Base-by-base conservation (phyloP, 202 grass and related monocot species). In the Panicum virgatum region DNA sequence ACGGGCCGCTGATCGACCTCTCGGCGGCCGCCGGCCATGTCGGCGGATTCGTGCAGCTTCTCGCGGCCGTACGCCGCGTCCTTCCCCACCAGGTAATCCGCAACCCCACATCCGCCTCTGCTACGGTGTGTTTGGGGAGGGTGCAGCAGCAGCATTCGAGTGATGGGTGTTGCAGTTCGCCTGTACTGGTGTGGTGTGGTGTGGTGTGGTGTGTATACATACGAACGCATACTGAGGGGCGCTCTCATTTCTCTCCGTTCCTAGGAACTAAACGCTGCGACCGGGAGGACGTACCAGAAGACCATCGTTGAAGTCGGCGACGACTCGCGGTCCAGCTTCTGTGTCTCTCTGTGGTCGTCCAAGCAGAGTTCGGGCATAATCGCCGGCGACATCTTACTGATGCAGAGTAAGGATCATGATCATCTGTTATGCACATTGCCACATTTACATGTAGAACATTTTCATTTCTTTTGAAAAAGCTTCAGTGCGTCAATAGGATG, bases 1-100 rank as follows among this genome's bases (percentile, higher is more conserved):
- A 94, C 88, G 91, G 91, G 1, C 91, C 91, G 27, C 88, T 94
- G 44, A 75, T 91, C 86, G 91, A 94, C 72, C 88, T 94, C 53
- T 86, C 86, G 25, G 78, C 60, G 36, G 91, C 88, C 57, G 76
- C 70, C 72, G 65, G 83, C 19, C 88, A 94, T 32, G 52, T 90
- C 22, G 88, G 79, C 57, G 75, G 80, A 4, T 86, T 94, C 80
- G 91, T 91, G 72, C 91, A 91, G 86, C 45, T 91, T 3, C 83
- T 94, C 66, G 88, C 70, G 51, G 40, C 82, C 72, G 91, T 91
- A 37, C 80, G 62, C 32, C 23, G 72, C 30, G 18, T 80, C 26
- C 36, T 84, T 50, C 83, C 72, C 72, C 62, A 86, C 62, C 86
- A 83, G 90, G 90, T 86, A 51, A 44, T 0, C 0, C 58, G 10